Percentiles rank a stretch among this genome's conserved stretches.
phyloP scores from a whole-genome alignment of 2,329 filamentous ascomycete species.

The Fusarium domesticum region DNA sequence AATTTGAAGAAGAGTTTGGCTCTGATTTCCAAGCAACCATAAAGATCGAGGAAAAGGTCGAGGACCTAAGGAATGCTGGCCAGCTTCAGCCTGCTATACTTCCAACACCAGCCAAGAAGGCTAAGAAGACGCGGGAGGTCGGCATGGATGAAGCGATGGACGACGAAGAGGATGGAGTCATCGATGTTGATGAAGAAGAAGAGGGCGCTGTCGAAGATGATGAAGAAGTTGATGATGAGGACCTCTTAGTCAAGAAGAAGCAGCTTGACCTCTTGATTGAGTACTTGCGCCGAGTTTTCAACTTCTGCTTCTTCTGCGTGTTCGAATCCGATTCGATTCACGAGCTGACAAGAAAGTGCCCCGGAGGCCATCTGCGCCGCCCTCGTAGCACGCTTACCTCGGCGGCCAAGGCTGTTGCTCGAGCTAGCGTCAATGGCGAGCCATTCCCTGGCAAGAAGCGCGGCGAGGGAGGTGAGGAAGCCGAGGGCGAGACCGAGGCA shows the following conservation, averaged over 20 bases:
- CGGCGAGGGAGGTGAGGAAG: conserved; percentile 60
- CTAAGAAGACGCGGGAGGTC: conserved; percentile 58
- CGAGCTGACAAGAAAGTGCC: conserved; percentile 91
- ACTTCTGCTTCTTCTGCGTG: conserved; percentile 99
- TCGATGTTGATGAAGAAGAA: conserved; percentile 74
- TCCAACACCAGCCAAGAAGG: conserved; percentile 53
- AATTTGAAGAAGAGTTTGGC: conserved; percentile 81
- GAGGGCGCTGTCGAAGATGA: conserved; percentile 77
- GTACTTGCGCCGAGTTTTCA: conserved; percentile 93
- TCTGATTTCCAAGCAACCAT: conserved; percentile 71
- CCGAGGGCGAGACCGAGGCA: conserved; percentile 49
- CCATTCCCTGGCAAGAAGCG: conserved; percentile 82
- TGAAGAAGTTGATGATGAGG: conserved; percentile 87
- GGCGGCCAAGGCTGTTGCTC: conserved; percentile 78
- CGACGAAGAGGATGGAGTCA: conserved; percentile 62
- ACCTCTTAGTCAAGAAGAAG: conserved; percentile 90
- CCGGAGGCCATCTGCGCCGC: conserved; percentile 91
- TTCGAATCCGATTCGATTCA: conserved; percentile 98
- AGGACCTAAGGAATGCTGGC: conserved; percentile 73
- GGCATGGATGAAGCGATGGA: conserved; percentile 61
- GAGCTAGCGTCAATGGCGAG: conserved; percentile 77
- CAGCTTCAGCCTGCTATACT: conserved; percentile 66
- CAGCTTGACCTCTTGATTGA: conserved; percentile 93
- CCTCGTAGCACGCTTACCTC: conserved; percentile 82
- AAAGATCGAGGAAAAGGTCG: conserved; percentile 83